These are phyloP conservation scores for Aspergillus awamori DNA, from an alignment of 2,329 filamentous ascomycete genomes.

Conservation along the genomic window DNA sequence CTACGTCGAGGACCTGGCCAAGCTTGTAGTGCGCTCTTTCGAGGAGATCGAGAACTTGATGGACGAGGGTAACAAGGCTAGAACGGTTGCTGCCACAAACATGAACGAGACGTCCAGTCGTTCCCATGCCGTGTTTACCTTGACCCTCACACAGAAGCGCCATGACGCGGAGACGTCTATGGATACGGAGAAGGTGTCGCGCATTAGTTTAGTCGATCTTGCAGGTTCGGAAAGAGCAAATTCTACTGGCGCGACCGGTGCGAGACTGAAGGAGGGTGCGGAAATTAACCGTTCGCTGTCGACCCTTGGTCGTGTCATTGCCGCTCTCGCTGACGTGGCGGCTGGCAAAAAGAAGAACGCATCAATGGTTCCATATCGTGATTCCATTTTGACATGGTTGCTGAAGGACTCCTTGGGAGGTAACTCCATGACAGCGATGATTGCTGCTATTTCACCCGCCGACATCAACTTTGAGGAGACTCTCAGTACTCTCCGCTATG, in stretches of 20 bases:
- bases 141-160: slow-evolving; percentile 92
- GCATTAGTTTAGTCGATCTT: slow-evolving; percentile 96
- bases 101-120: slow-evolving; percentile 99
- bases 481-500: slow-evolving; percentile 90
- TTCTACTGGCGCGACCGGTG: slow-evolving; percentile 95
- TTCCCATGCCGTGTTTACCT: slow-evolving; percentile 96
- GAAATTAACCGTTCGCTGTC: slow-evolving; percentile 98
- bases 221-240: slow-evolving; percentile 95
- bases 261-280: slow-evolving; percentile 92
- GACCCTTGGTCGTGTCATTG: slow-evolving; percentile 95
- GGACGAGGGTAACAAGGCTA: slow-evolving; percentile 98
- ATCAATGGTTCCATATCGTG: slow-evolving; percentile 88
- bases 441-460: slow-evolving; percentile 95
- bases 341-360: slow-evolving; percentile 76
- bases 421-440: slow-evolving; percentile 99
- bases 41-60: slow-evolving; percentile 95
- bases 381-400: slow-evolving; percentile 94
- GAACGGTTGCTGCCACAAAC: slow-evolving; percentile 97
- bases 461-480: slow-evolving; percentile 99
- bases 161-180: slow-evolving; percentile 91
- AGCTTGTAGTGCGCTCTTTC: slow-evolving; percentile 90
- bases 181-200: slow-evolving; percentile 96
- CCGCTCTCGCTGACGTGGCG: slow-evolving; percentile 87
- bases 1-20: slow-evolving; percentile 96
- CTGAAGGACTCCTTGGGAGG: slow-evolving; percentile 95